Evolutionary conservation across 1,284 basidiomycete genomes (phyloP), one percentile per base, ranked within the genome.

Genomic region (Sporisorium graminicola): DNA sequence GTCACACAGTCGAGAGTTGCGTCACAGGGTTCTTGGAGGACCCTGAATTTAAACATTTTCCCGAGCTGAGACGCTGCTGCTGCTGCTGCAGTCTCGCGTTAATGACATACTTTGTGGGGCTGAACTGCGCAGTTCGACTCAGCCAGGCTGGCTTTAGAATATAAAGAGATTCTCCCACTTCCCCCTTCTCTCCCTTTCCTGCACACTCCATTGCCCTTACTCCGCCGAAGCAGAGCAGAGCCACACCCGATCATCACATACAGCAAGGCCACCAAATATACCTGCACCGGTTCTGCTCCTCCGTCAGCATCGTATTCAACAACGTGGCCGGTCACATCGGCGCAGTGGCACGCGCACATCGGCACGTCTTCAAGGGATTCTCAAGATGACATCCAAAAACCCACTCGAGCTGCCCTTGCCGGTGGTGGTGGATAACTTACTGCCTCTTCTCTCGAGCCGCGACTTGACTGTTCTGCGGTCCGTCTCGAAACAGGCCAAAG

Each of bases 401-500:
- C 61, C 57, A 7, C 54, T 74, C 26, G 59, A 69, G 3, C 54
- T 78, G n/a, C 76, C 76, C 0, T 27, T 65, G 0, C 51, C 68
- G 10, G 49, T 77, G 16, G 37, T 77, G 20, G 35, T 70, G 9
- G 71, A 79, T 54, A 49, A 42, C 12, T 50, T 79, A 9, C 55
- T 77, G 18, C 71, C 70, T 5, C 52, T 73, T 1, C 67, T 79
- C 12, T 37, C 67, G 20, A 51, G 67, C 14, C 20, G 33, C 8
- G 74, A 76, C 24, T 60, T 79, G 10, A 56, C 63, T 7, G 13
- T 62, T 0, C 67, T 79, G 16, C 67, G 66, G 6, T 46, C 12
- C 3, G 68, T 69, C 9, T 70, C 58, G 2, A 40, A 29, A n/a
- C 49, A 56, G 2, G 58, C 63, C 6, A 67, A 67, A 31, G n/a